These are phyloP conservation scores for Lasiosphaeriaceae sp. DNA, from an alignment of 495 filamentous ascomycete species.

Conservation along the genomic window DNA sequence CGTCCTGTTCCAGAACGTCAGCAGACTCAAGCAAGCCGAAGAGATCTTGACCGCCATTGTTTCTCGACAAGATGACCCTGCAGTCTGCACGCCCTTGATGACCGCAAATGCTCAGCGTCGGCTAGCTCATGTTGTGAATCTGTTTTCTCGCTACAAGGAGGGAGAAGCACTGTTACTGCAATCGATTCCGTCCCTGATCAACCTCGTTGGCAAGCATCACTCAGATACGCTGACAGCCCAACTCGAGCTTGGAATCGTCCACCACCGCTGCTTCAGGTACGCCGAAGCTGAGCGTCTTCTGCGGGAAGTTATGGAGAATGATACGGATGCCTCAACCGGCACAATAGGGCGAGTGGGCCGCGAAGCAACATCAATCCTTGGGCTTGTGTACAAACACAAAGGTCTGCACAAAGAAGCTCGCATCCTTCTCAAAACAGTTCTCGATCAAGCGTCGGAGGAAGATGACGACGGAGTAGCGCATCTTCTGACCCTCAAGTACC, in stretches of 20 bases:
- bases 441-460: conserved; percentile 1
- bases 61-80: neutral
- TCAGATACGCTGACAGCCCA: neutral
- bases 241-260: conserved; percentile 2
- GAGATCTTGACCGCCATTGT: neutral
- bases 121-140: neutral
- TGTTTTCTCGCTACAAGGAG: conserved; percentile 1
- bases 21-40: neutral
- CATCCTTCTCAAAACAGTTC: neutral
- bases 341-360: neutral
- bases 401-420: conserved; percentile 2
- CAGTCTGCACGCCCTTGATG: neutral
- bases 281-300: neutral
- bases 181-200: neutral
- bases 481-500: conserved; percentile 4
- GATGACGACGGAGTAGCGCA: neutral
- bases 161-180: neutral
- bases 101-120: neutral
- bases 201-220: neutral
- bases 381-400: conserved; percentile 1
- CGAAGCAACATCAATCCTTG: conserved; percentile 6
- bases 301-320: neutral
- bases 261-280: conserved; percentile 6
- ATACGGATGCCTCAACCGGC: neutral
- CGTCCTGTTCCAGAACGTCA: conserved; percentile 2